A percentile compares a stretch with the other conserved stretches of the same genome.
phyloP scores from a whole-genome alignment of 2,329 filamentous ascomycete species.

The Sporothrix inflata region DNA sequence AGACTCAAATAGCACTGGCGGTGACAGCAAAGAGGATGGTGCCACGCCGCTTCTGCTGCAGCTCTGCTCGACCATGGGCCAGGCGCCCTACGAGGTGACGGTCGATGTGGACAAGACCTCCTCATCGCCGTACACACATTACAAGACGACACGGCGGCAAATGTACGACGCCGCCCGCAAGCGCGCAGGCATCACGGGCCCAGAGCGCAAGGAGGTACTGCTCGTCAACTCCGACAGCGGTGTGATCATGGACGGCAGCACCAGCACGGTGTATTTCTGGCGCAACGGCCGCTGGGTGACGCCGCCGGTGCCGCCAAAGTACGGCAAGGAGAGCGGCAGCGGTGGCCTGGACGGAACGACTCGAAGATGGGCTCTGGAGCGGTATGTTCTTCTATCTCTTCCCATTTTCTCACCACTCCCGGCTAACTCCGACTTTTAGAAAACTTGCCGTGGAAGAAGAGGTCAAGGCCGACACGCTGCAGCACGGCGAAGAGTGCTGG shows the following conservation, averaged over 20 bases:
- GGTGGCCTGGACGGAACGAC: slow-evolving; percentile 85
- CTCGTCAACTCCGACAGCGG: slow-evolving; percentile 64
- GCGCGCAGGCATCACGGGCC: slow-evolving; percentile 60
- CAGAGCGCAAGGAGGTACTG: slow-evolving; percentile 70
- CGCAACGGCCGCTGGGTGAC: slow-evolving; percentile 76
- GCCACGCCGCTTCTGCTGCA: background rate
- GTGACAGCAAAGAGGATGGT: too few relatives aligned
- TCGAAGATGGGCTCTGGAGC: slow-evolving; percentile 78
- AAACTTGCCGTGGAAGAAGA: slow-evolving; percentile 67
- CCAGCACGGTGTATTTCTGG: slow-evolving; percentile 82
- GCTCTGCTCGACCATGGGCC: slow-evolving; percentile 35
- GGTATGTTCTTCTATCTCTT: slow-evolving; percentile 45
- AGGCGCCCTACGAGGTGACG: slow-evolving; percentile 47
- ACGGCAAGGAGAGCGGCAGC: slow-evolving; percentile 49
- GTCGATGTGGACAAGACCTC: slow-evolving; percentile 49
- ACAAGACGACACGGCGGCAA: slow-evolving; percentile 78
- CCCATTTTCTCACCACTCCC: background rate
- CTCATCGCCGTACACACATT: slow-evolving; percentile 70
- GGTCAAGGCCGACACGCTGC: slow-evolving; percentile 62
- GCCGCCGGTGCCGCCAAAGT: slow-evolving; percentile 61
- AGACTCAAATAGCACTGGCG: background rate
- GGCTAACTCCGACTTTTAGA: slow-evolving; percentile 39
- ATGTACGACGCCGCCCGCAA: slow-evolving; percentile 72
- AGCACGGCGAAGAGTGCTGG: slow-evolving; percentile 79
- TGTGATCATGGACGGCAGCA: slow-evolving; percentile 82